Evolutionary conservation across 345 rosid genomes (phyloP), one percentile per base, ranked within the genome.

Genomic region (Hibiscus tridactylites): DNA sequence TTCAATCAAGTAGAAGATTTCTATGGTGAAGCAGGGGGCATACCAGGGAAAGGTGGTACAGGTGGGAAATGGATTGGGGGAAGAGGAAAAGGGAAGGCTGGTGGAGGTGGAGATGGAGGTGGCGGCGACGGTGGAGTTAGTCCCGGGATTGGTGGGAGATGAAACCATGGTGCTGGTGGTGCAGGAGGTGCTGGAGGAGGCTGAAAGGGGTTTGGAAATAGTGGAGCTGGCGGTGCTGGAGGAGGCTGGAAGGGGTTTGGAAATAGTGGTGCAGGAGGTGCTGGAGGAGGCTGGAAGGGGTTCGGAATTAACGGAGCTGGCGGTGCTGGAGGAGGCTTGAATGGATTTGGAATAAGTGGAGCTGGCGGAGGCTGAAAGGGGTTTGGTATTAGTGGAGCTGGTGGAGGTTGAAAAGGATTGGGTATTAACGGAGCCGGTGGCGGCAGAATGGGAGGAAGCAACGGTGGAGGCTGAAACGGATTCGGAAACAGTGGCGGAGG

Each of bases 111-210:
- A 13, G 83, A 37, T 1, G 83, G 85, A 17, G 83, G 72, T 3
- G 87, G 79, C 19, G 90, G 9, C 1, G 85, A 85, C 58, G 88
- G 74, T 19, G 83, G 82, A 0, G 77, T 24, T 65, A 83, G 88
- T 44, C 69, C 69, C 5, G 69, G 69, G 5, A 88, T 81, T 2
- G 82, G 69, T 19, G 69, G 69, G 24, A 65, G 49, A 17, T 44
- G 68, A 39, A 64, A 64, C 16, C 26, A 17, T 62, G 66, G 66
- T 62, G 66, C 31, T 21, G 44, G 54, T 11, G 68, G 52, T 6
- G 89, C 80, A 2, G 81, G 31, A 56, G 61, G 61, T 58, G 33
- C 61, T 26, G 61, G 33, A 42, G 68, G 50, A 17, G 70, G 70
- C 37, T 65, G 70, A 7, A 65, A 65, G 3, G 70, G 70, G 37